These are phyloP conservation scores for Apiospora saccharicola DNA, from an alignment of 2,329 filamentous ascomycete genomes.

Conservation along the genomic window DNA sequence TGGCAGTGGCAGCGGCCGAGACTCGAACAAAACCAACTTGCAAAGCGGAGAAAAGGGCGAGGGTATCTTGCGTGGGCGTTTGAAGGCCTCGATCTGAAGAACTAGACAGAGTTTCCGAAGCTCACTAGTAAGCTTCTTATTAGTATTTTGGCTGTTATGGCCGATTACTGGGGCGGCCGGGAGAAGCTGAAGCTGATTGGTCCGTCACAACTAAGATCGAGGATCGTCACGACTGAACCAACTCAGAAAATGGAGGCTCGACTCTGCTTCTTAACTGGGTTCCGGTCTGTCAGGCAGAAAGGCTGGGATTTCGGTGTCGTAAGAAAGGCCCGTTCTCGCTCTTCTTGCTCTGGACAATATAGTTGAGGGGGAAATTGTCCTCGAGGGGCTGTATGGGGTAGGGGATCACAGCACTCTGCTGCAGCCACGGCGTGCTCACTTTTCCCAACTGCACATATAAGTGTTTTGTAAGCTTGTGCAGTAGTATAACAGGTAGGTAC, in stretches of 20 bases:
- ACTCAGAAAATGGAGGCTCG: background rate
- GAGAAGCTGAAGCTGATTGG: constrained; percentile 26
- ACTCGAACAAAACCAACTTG: background rate
- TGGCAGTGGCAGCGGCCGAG: background rate
- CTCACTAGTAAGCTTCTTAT: constrained; percentile 18
- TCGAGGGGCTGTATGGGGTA: constrained; percentile 15
- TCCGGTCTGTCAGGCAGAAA: background rate
- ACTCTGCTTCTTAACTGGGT: background rate
- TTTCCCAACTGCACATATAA: background rate
- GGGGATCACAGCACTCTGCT: background rate
- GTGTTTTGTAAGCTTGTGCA: background rate
- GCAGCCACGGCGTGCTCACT: background rate
- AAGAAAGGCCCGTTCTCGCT: background rate
- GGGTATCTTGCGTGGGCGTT: constrained; percentile 4
- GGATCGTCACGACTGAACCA: background rate
- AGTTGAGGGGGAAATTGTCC: constrained; percentile 6
- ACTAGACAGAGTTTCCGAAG: constrained; percentile 12
- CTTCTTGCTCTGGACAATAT: background rate
- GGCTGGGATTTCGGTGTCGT: background rate
- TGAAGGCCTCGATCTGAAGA: background rate
- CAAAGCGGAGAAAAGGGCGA: background rate
- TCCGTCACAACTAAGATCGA: background rate
- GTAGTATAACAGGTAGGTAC: background rate
- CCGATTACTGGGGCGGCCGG: constrained; percentile 2
- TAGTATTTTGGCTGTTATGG: constrained; percentile 9